phyloP scores from a whole-genome alignment of 2,329 filamentous ascomycete species.

The Sporothrix schenckii region DNA sequence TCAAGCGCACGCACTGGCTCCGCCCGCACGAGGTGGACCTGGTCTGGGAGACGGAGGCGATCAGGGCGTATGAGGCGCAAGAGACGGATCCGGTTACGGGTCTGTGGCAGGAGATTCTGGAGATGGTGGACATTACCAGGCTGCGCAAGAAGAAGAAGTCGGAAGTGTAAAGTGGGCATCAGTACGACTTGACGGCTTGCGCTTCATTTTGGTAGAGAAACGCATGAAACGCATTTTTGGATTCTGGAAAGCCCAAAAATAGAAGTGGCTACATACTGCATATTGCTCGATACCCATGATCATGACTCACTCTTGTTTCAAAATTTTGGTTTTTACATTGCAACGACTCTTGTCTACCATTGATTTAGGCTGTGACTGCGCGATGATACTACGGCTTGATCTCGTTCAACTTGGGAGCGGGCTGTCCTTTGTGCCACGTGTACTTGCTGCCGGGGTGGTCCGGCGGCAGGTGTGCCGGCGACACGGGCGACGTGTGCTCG shows the following conservation, averaged over 20 bases:
- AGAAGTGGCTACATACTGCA: neutral
- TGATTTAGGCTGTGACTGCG: neutral
- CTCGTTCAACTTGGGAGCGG: slow-evolving; percentile 18
- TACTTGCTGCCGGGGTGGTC: slow-evolving; percentile 28
- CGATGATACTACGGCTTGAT: slow-evolving; percentile 12
- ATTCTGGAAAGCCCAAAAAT: neutral
- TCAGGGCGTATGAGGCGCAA: slow-evolving; percentile 47
- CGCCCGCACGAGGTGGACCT: slow-evolving; percentile 37
- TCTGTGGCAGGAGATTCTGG: slow-evolving; percentile 33
- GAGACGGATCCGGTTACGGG: slow-evolving; percentile 34
- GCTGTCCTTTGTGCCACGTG: slow-evolving; percentile 24
- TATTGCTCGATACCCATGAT: neutral
- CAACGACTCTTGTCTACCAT: too few species aligned
- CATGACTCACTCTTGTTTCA: neutral
- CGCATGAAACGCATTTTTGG: too few species aligned
- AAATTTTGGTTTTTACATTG: neutral
- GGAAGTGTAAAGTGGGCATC: neutral
- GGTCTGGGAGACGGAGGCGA: slow-evolving; percentile 37
- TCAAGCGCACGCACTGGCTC: slow-evolving; percentile 57
- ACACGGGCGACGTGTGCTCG: slow-evolving; percentile 22
- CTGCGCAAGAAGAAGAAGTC: neutral
- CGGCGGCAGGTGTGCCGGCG: slow-evolving; percentile 9
- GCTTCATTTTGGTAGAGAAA: neutral
- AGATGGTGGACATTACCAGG: slow-evolving; percentile 14
- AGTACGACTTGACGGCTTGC: too few species aligned